Base-by-base conservation (phyloP, 306 rosid genomes). In the Dryas octopetala region DNA sequence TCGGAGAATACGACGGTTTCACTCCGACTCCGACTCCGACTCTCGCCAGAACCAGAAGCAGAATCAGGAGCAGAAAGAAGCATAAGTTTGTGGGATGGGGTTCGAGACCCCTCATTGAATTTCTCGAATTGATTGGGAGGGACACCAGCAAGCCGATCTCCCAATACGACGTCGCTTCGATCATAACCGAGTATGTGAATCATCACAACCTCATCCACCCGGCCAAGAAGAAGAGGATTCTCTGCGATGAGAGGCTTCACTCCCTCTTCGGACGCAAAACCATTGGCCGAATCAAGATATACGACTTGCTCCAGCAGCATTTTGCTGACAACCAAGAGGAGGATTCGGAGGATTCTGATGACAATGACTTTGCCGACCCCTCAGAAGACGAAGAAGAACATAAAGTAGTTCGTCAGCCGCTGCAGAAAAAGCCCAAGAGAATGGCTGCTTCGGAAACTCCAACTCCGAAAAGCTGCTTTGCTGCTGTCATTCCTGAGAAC, bases 61-160 rank as follows among this genome's bases (percentile, higher is more conserved):
- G 46, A 5, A 7, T 43, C 52, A 50, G 75, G 12, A 3, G 51
- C 4, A 58, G 40, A 60, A 86, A 80, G 88, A 83, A 76, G 47
- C 83, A 70, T 76, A 93, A 89, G 74, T 91, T 84, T 59, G 71
- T 75, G 26, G 93, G 96, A 3, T 93, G 97, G 98, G 97, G 93
- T 3, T 93, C 98, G 4, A 83, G 77, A 26, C 74, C 76, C 11
- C 86, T 93, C 12, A 81, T 91, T 46, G 76, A 73, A 43, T 93
- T 89, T 81, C 90, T 93, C 28, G 58, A 80, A 50, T 88, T 89
- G 32, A 84, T 93, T 44, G 98, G 91, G 48, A 83, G 73, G 60
- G 92, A 89, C 69, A 84, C 91, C 0, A 64, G 75, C 51, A 59
- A 32, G 28, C 75, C 76, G 68, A 74, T 91, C 74, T 71, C 90